Base-by-base conservation (phyloP, 495 filamentous ascomycete genomes). In the Aspergillus campestris region DNA sequence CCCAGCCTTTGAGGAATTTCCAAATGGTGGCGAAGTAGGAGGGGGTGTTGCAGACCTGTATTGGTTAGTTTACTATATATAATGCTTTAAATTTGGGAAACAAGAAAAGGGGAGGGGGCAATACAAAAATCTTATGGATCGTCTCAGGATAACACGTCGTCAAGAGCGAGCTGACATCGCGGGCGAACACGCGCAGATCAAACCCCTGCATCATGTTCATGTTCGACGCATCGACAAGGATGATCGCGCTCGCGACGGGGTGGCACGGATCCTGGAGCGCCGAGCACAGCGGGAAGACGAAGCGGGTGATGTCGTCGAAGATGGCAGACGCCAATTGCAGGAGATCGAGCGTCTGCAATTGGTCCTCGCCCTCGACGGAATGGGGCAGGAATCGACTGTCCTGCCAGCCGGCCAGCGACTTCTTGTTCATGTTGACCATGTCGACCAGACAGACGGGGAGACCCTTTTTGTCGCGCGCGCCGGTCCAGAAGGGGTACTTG, bases 401-500 rank as follows among this genome's bases (percentile, higher is more conserved):
- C 7, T 50, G 52, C 56, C 58, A 63, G 24, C 31, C 18, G 18
- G 24, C 24, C 7, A 66, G 5, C 1, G 44, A 38, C 6, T 38
- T 35, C 37, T 49, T 37, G 30, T 51, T 45, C 18, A 62, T 28
- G 2, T 55, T 33, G 14, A 52, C 39, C 8, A 61, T 9, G 28
- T 64, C 55, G 18, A 61, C 46, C 40, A 62, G 53, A 37, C 51
- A 50, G 3, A 66, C 49, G 6, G 63, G 63, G 7, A 50, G 33
- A 3, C 65, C 63, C 10, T 38, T 30, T n/a, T 49, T 56, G 42
- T 62, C 53, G 39, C 58, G 46, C 13, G 57, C 55, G 9, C 65
- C 65, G n/a, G 57, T 62, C 65, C 65, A 69, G 34, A 59, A 55
- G 0, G 60, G 56, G 34, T 61, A 66, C 62, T 68, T 36, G 28